Evolutionary conservation across 75 land plant species (phyloP), one percentile per base, ranked within the genome.

Genomic region (Larix kaempferi): DNA sequence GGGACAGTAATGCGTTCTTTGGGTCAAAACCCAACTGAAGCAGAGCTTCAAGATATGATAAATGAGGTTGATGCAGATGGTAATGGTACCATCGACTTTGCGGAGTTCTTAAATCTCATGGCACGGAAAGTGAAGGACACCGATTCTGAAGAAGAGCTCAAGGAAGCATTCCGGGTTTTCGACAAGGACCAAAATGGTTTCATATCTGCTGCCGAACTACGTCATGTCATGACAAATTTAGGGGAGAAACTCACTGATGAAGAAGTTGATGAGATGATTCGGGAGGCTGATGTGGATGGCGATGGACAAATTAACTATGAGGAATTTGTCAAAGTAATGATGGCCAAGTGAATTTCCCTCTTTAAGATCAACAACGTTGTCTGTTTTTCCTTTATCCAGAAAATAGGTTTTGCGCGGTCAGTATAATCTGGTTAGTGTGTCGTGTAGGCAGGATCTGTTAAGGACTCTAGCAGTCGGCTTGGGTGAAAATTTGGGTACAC

Each of bases 171-270:
- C 85, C 85, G 90, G 2, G 94, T 92, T 11, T 92, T 92, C 75
- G 94, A 92, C 88, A 92, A 92, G 86, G 94, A 92, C 76, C 94
- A 92, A 82, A 92, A 91, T 76, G 93, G 93, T 26, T 92, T 90
- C 86, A 91, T 92, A 67, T 90, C 93, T n/a, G 94, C 94, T 56
- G 88, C 85, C 29, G 93, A 92, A 77, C 89, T 92, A 17, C 88
- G 94, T 35, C 94, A 92, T 81, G 94, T 92, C 75, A 92, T 92
- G 94, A 92, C 94, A 19, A 92, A 92, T 81, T 71, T 92, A 27
- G 94, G 94, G 25, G 94, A 92, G 80, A 92, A 92, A 76, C 90
- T 92, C 33, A 92, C 90, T 17, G 94, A 92, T 74, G 94, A 92
- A 22, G 94, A 92, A 75, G 94, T 92, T 21, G 94, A 92, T 59